Percentiles rank a stretch among this genome's conserved stretches.
These are phyloP conservation scores for Tetracladium setigerum DNA, from an alignment of 495 filamentous ascomycete genomes.

Conservation along the genomic window DNA sequence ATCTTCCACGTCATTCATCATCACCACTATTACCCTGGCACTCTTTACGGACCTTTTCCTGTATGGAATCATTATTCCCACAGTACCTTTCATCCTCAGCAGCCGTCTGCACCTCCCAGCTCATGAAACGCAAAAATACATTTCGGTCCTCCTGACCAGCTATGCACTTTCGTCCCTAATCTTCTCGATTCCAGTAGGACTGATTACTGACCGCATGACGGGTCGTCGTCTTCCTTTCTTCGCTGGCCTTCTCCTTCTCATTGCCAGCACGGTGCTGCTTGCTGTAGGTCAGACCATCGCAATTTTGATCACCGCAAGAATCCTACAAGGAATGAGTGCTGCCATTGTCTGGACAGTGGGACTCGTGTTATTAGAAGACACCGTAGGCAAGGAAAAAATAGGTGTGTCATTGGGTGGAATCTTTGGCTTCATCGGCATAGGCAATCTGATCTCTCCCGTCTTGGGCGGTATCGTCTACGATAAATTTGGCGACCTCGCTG, in stretches of 20 bases:
- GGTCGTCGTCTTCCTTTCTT: constrained; percentile 50
- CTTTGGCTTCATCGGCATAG: constrained; percentile 46
- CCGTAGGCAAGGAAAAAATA: not conserved
- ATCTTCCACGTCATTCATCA: constrained; percentile 53
- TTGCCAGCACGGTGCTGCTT: constrained; percentile 49
- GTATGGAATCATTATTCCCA: constrained; percentile 53
- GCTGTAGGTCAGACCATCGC: constrained; percentile 44
- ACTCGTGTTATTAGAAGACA: not conserved
- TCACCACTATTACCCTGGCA: constrained; percentile 52
- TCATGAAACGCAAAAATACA: constrained; percentile 39
- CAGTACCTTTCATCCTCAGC: constrained; percentile 50
- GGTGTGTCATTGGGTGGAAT: constrained; percentile 24
- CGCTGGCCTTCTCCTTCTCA: constrained; percentile 44
- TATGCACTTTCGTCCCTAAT: constrained; percentile 50
- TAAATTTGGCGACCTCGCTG: constrained; percentile 46
- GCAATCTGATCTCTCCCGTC: constrained; percentile 46
- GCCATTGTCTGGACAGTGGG: constrained; percentile 48
- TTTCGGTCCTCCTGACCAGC: constrained; percentile 45
- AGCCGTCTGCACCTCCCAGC: constrained; percentile 41
- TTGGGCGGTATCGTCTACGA: constrained; percentile 53
- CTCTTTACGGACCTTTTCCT: constrained; percentile 53
- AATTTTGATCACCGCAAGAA: constrained; percentile 43
- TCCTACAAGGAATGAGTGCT: constrained; percentile 52
- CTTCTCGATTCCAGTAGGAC: constrained; percentile 45
- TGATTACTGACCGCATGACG: constrained; percentile 48